Evolutionary conservation across 1,284 basidiomycete genomes (phyloP).

Genomic region (Ceratobasidium sp.): DNA sequence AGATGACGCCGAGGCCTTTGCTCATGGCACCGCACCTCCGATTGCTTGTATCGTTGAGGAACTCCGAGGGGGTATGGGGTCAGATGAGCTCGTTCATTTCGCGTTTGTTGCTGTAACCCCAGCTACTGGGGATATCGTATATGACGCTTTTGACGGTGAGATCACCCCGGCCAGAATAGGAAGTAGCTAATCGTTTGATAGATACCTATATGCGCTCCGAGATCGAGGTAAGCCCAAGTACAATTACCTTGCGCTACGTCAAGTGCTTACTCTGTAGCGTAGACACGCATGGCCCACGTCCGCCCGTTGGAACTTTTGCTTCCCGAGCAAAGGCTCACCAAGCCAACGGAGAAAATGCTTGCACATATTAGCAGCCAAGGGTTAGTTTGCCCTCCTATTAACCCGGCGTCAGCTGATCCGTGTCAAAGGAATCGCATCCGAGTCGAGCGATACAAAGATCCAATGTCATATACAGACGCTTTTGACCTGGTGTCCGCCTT

Average conservation of each 20-base stretch:
- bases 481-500: constrained; percentile 78
- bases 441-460: constrained; percentile 70
- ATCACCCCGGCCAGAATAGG: constrained; percentile 21
- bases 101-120: constrained; percentile 73
- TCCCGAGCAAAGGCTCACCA: constrained; percentile 69
- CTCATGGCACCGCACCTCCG: constrained; percentile 60
- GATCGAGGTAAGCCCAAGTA: constrained; percentile 69
- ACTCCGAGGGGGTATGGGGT: constrained; percentile 61
- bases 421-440: constrained; percentile 59
- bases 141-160: constrained; percentile 88
- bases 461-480: constrained; percentile 74
- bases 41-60: constrained; percentile 81
- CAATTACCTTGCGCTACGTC: background rate
- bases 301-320: constrained; percentile 87
- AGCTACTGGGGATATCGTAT: constrained; percentile 89
- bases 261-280: too few relatives aligned
- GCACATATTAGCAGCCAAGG: constrained; percentile 70
- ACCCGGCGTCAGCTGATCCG: constrained; percentile 23
- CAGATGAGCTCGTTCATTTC: constrained; percentile 70
- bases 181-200: constrained; percentile 51
- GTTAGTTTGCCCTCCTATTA: constrained; percentile 49
- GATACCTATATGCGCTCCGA: constrained; percentile 88
- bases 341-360: constrained; percentile 81
- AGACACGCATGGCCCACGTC: constrained; percentile 86
- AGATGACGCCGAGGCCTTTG: constrained; percentile 69